Evolutionary conservation across 2,329 filamentous ascomycete species (phyloP).

Genomic region (Bipolaris zeicola): DNA sequence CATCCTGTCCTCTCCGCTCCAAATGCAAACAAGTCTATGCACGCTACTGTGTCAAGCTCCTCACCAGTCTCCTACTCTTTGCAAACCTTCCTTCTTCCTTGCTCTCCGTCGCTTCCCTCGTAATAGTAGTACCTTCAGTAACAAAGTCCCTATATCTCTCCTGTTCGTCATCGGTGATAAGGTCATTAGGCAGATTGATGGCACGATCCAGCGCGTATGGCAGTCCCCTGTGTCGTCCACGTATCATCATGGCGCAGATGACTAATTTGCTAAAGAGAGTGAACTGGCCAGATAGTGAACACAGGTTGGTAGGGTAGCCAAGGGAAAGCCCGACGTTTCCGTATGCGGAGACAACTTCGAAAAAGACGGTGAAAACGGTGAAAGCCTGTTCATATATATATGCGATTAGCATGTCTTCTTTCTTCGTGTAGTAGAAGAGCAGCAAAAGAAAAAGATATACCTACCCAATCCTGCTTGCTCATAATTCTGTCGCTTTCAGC

Average conservation of each 20-base stretch:
- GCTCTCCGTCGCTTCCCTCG: background rate
- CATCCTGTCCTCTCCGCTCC: background rate
- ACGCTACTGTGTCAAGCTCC: constrained; percentile 2
- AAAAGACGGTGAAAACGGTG: constrained; percentile 53
- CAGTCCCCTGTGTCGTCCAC: constrained; percentile 67
- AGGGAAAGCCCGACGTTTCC: constrained; percentile 92
- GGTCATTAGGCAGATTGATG: constrained; percentile 68
- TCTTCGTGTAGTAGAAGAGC: no score
- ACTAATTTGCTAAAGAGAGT: constrained; percentile 69
- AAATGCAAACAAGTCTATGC: background rate
- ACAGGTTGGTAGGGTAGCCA: constrained; percentile 75
- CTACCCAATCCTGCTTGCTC: constrained; percentile 53
- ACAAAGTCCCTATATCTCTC: constrained; percentile 5
- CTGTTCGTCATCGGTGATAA: background rate
- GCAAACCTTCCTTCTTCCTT: background rate
- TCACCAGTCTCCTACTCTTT: background rate
- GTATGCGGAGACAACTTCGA: constrained; percentile 51
- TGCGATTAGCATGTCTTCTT: no score
- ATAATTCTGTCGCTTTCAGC: constrained; percentile 77
- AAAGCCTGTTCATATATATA: no score
- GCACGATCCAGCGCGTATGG: constrained; percentile 72
- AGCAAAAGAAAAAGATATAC: no score
- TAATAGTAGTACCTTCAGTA: background rate
- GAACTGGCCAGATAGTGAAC: constrained; percentile 84
- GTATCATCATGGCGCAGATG: constrained; percentile 70